Percentiles rank a stretch among this genome's conserved stretches.
These are phyloP conservation scores for Collybiopsis confluens DNA, from an alignment of 768 basidiomycete genomes.

Conservation along the genomic window DNA sequence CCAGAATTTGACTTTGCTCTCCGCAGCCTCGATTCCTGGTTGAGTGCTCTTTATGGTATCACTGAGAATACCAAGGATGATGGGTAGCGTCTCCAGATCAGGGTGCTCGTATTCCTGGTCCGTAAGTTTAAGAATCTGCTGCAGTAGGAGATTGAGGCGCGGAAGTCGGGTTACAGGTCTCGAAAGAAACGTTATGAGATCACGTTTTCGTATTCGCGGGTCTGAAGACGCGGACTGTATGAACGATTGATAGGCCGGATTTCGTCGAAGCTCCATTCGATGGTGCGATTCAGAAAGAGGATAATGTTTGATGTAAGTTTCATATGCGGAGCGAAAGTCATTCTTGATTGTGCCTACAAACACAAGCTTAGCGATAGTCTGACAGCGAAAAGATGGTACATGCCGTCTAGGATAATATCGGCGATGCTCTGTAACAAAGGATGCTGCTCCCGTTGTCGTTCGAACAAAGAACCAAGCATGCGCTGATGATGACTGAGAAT, in stretches of 20 bases:
- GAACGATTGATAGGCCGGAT: slow-evolving; percentile 63
- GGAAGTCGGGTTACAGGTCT: slow-evolving; percentile 88
- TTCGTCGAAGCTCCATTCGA: slow-evolving; percentile 68
- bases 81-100: slow-evolving; percentile 72
- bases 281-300: slow-evolving; percentile 82
- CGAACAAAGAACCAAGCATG: slow-evolving; percentile 71
- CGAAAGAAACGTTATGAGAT: slow-evolving; percentile 77
- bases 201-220: slow-evolving; percentile 67
- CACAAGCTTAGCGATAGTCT: slow-evolving; percentile 21
- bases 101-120: slow-evolving; percentile 66
- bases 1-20: slow-evolving; percentile 87
- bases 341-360: slow-evolving; percentile 35
- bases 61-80: slow-evolving; percentile 62
- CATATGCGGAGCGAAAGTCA: slow-evolving; percentile 65
- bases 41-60: slow-evolving; percentile 81
- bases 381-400: slow-evolving; percentile 17
- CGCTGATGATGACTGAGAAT: slow-evolving; percentile 64
- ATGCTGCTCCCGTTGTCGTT: slow-evolving; percentile 79
- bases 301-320: slow-evolving; percentile 83
- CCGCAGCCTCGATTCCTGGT: slow-evolving; percentile 88
- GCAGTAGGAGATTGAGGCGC: slow-evolving; percentile 69
- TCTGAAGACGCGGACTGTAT: slow-evolving; percentile 59
- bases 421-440: slow-evolving; percentile 80
- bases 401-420: slow-evolving; percentile 81
- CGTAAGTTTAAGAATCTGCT: slow-evolving; percentile 64